Base-by-base conservation (phyloP, 2,329 filamentous ascomycete genomes). In the Aspergillus flavus region DNA sequence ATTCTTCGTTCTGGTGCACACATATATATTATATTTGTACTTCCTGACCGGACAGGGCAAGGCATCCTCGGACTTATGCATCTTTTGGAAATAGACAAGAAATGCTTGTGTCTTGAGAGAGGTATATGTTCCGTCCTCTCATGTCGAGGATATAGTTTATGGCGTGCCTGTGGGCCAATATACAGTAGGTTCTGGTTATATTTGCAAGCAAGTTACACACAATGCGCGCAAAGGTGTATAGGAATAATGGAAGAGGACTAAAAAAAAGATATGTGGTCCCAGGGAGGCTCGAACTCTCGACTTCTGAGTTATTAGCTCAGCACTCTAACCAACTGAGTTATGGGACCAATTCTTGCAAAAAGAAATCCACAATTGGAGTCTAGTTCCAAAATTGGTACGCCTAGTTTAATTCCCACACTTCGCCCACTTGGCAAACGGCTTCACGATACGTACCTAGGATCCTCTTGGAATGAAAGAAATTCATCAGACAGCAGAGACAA, bases 251-350 rank as follows among this genome's bases (percentile, higher is more conserved):
- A 6, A 48, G 16, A 14, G 6, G 11, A 23, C 1, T 16, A 0
- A 16, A 73, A 32, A 16, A 28, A 39, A 55, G 21, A 55, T 21
- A 14, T 0, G 26, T 55, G 52, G 32, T 55, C 52, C 52, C 52
- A 10, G 52, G 23, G 52, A 55, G 52, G 52, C 52, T 55, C 52
- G 52, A 55, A 55, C 52, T 55, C 52, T 55, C 52, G 52, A 55
- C 52, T 39, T 55, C 52, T 55, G 52, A 39, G 52, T 55, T 55
- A 55, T 55, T 55, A 55, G 52, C 52, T 39, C 52, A 55, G 52
- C 52, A 39, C 52, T 55, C 52, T 55, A 55, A 55, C 52, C 52
- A 11, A 55, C 52, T 55, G 52, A 55, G 52, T 39, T 55, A 55
- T 10, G 52, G 52, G 52, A 55, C 52, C 52, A 19, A 3, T 26